Evolutionary conservation across 371 early-diverging fungal species (phyloP), one percentile per base, ranked within the genome.

Genomic region (Dipsacomyces acuminosporus): DNA sequence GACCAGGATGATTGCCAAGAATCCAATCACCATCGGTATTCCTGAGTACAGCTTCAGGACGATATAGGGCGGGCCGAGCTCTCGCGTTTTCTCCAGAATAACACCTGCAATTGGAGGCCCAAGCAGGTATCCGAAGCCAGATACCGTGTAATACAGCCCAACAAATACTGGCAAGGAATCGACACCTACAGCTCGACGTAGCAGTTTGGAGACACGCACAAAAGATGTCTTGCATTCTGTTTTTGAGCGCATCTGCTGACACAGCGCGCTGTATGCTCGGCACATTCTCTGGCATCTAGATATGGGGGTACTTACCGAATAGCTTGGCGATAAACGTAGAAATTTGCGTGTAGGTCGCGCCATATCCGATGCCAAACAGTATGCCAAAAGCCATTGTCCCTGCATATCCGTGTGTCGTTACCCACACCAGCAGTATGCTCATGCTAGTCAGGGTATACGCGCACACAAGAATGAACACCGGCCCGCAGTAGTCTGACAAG

Each of bases 21-120:
- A 54, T 18, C 65, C 64, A 41, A 69, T 36, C 18, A 55, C 55
- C 65, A 69, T 64, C 23, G 69, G 69, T 35, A 52, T 15, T 8
- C 64, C 69, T 6, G 59, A 35, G 54, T 69, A 69, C 19, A 69
- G 19, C 48, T 69, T 61, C 22, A 69, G 45, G 19, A 46, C 70
- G 48, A 52, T 64, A 38, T 69, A 64, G 20, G 70, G 65, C 35
- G 60, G 11, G 17, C 49, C 66, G 66, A 66, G 65, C 56, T 66
- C 64, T 52, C 44, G 53, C 11, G 63, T 58, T 36, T 50, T 58
- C 44, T 71, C 71, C 14, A 70, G 54, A 38, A 71, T 55, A 14
- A 69, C 54, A 6, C 72, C 72, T 14, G 71, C 70, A 48, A 71
- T 51, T 38, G 72, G 70, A 17, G 63, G 70, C 50, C 71, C 72